Evolutionary conservation across 257 asterid genomes (phyloP), one percentile per base, ranked within the genome.

Genomic region (Prunella vulgaris): DNA sequence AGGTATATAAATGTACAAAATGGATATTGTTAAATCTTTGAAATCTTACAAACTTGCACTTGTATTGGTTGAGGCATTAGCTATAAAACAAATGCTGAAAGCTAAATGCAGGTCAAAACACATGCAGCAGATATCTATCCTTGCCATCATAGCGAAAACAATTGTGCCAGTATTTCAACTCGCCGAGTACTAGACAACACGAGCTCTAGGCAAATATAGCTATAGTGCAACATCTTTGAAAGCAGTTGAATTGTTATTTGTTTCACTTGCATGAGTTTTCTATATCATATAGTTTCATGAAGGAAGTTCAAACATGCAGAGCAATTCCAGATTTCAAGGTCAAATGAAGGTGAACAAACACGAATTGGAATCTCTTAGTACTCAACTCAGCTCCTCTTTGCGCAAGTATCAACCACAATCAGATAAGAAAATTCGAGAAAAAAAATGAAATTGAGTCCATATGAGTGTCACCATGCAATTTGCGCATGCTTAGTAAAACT

Each of bases 51-150:
- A n/a, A n/a, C n/a, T n/a, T n/a, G n/a, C n/a, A n/a, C n/a, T n/a
- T n/a, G n/a, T n/a, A n/a, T n/a, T n/a, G n/a, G n/a, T n/a, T n/a
- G n/a, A n/a, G n/a, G n/a, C n/a, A n/a, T n/a, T n/a, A n/a, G n/a
- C 30, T 8, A 6, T 10, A 35, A 48, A 21, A 33, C 62, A 8
- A 53, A 13, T 38, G 27, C 2, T 54, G 62, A 35, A 18, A n/a
- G 66, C 40, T 15, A 28, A 44, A 64, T 44, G 18, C 51, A 6
- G 64, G 67, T 42, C 63, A 37, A 69, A 54, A 42, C 63, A 46
- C 42, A 62, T 3, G 2, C 7, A 64, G 46, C 38, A 20, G 49
- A 32, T 5, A 14, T 75, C 22, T 56, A 52, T 18, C 53, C 9
- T 22, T 15, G 63, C 51, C 22, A 30, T 18, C 57, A 33, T 59